A percentile compares a stretch with the other conserved stretches of the same genome.
These are phyloP conservation scores for Scheffersomyces ergatensis DNA, from an alignment of 805 yeast species.

Conservation along the genomic window DNA sequence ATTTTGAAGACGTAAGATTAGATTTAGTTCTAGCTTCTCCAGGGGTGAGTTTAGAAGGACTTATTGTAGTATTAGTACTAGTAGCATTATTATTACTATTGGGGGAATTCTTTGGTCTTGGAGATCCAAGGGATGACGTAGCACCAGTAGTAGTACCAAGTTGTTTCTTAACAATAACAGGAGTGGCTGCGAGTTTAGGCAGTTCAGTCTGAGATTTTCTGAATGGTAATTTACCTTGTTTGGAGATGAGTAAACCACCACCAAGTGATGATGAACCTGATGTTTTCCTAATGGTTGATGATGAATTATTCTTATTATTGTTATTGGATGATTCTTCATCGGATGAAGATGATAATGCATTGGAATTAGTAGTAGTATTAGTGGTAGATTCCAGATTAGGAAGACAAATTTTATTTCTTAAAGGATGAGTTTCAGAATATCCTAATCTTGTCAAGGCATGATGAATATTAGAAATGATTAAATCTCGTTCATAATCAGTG, in stretches of 20 bases:
- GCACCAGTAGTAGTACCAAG: not conserved
- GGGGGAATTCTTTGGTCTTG: not conserved
- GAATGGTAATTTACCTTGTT: slow-evolving; percentile 4
- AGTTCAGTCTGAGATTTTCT: slow-evolving; percentile 2
- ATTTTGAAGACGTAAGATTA: not conserved
- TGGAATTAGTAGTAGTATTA: not conserved
- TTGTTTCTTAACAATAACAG: not conserved
- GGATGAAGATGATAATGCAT: not conserved
- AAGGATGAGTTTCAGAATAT: slow-evolving; percentile 42
- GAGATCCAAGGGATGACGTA: not conserved
- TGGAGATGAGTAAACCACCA: slow-evolving; percentile 17
- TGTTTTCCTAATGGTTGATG: too few relatives aligned
- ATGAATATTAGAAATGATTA: slow-evolving; percentile 31
- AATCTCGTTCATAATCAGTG: slow-evolving; percentile 26
- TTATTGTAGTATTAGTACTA: not conserved
- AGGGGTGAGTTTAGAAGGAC: not conserved
- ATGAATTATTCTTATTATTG: slow-evolving; percentile 3
- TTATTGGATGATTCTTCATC: not conserved
- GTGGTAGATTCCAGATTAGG: slow-evolving; percentile 2
- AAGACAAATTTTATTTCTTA: slow-evolving; percentile 29
- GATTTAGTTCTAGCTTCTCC: not conserved
- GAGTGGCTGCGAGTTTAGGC: not conserved
- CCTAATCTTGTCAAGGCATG: slow-evolving; percentile 41
- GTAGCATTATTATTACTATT: not conserved
- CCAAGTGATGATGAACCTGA: slow-evolving; percentile 12